Conservation (phyloP, 2,329 filamentous ascomycete species). For the Colletotrichum phormii region DNA sequence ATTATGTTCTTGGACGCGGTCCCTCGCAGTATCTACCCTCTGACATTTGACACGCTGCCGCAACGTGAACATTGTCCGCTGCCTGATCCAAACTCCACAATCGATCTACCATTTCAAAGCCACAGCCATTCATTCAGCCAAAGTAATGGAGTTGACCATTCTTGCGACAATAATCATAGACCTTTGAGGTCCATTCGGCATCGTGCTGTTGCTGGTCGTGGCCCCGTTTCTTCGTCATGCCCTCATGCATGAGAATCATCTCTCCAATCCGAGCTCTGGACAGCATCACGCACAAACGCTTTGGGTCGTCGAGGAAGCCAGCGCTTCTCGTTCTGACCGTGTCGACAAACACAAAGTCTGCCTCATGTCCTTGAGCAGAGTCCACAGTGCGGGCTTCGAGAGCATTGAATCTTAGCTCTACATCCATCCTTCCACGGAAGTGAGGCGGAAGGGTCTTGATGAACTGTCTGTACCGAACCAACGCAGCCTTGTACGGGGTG, state of each 20-base stretch:
- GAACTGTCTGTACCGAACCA: constrained; percentile 47
- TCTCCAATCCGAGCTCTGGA: constrained; percentile 58
- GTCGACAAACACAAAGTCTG: constrained; percentile 60
- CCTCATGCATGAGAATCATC: constrained; percentile 56
- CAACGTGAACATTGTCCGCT: not conserved
- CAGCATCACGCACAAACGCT: constrained; percentile 58
- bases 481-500: constrained; percentile 55
- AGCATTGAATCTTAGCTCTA: not conserved
- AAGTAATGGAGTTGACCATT: constrained; percentile 13
- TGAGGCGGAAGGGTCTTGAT: constrained; percentile 9
- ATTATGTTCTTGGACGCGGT: not conserved
- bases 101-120: not conserved
- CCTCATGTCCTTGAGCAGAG: constrained; percentile 59
- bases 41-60: not conserved
- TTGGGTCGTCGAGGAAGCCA: constrained; percentile 56
- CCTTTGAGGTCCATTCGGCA: constrained; percentile 28
- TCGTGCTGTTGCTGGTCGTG: not conserved
- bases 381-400: constrained; percentile 53
- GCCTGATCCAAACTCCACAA: not conserved
- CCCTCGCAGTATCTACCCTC: not conserved
- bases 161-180: constrained; percentile 20
- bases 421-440: constrained; percentile 8
- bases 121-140: not conserved
- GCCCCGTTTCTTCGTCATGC: constrained; percentile 44
- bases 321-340: constrained; percentile 54